A percentile compares a stretch with the other conserved stretches of the same genome.
These are phyloP conservation scores for Botryosphaeria dothidea DNA, from an alignment of 2,329 filamentous ascomycete genomes.

Conservation along the genomic window DNA sequence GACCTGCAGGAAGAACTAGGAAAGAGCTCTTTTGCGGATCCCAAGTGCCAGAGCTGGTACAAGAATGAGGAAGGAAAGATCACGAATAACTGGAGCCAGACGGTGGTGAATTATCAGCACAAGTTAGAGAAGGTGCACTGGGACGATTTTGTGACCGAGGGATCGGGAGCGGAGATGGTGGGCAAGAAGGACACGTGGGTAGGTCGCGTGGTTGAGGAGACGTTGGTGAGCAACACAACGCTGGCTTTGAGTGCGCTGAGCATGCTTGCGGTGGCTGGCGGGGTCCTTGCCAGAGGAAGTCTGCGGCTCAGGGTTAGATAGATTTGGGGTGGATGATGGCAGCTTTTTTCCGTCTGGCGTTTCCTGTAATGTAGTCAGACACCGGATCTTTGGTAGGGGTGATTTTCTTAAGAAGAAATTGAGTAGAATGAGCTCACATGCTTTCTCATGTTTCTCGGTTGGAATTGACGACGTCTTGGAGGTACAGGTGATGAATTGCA, in stretches of 20 bases:
- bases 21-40: constrained; percentile 54
- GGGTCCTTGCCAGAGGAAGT: constrained; percentile 25
- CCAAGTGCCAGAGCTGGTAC: constrained; percentile 58
- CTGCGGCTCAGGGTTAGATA: background rate
- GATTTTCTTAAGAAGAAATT: too few relatives aligned
- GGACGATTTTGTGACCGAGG: constrained; percentile 44
- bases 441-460: too few relatives aligned
- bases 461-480: background rate
- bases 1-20: constrained; percentile 47
- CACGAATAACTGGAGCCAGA: constrained; percentile 59
- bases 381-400: too few relatives aligned
- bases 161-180: constrained; percentile 36
- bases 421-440: too few relatives aligned
- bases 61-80: constrained; percentile 56
- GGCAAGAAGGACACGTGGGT: constrained; percentile 38
- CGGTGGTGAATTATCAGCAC: constrained; percentile 58
- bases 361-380: background rate
- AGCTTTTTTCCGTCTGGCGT: background rate
- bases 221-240: constrained; percentile 39
- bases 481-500: background rate
- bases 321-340: background rate
- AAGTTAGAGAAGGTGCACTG: constrained; percentile 44
- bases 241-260: constrained; percentile 38
- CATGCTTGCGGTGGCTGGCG: constrained; percentile 38
- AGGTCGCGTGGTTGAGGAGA: constrained; percentile 49